Base-by-base conservation (phyloP, 495 filamentous ascomycete species). In the Neurospora sp. region DNA sequence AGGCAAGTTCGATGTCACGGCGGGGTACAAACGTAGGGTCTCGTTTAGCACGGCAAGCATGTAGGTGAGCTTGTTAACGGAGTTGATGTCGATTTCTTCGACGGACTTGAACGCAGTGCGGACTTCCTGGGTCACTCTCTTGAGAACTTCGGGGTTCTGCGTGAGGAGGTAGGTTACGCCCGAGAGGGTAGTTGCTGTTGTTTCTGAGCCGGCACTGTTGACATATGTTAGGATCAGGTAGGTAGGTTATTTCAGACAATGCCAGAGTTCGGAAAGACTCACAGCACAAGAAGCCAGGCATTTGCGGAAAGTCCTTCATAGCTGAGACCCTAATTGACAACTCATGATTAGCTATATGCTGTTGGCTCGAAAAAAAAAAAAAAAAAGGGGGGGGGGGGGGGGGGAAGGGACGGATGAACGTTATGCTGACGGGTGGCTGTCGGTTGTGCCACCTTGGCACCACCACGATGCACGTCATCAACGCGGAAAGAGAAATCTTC, bases 41-140 rank as follows among this genome's bases (percentile, higher is more conserved):
- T 91, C 89, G 61, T 88, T 79, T 2, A 90, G 76, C n/a, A 83
- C 84, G 3, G 88, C 89, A 5, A 84, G 68, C 75, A 90, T 76
- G 76, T 89, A 91, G 1, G 82, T 44, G 2, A 90, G 79, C 5
- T 80, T 73, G 37, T 75, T 72, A 3, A 87, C 82, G 22, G 77
- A 79, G 9, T 77, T 35, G 1, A 86, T 73, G 4, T 77, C 86
- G 71, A 92, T 91, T 3, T 87, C 85, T 0, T 78, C 75, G 0
- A 79, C 78, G 1, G 78, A 74, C 3, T 74, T 72, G 74, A 90
- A 91, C 3, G 81, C 65, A 0, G 74, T 70, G 4, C 85, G 82
- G 7, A 92, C 83, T 72, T 91, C 89, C 1, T 73, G 39, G 2
- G 80, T 74, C 5, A 89, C 79, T 70, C 78, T 81, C 7, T 75